Evolutionary conservation across 495 filamentous ascomycete genomes (phyloP).

Genomic region (Aspergillus asperescens): DNA sequence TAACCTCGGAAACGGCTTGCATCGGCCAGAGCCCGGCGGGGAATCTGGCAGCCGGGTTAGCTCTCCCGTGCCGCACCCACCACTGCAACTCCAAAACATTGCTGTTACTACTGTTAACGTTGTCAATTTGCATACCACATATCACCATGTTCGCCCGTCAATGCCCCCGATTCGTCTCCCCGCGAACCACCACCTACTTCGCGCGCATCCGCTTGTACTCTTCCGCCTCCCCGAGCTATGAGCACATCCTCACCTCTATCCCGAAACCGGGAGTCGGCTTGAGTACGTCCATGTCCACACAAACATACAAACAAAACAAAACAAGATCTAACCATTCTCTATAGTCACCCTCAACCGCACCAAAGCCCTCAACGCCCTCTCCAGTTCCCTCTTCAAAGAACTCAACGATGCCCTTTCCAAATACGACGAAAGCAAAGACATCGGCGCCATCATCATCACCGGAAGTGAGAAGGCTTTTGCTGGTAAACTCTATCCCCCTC

Average conservation of each 20-base stretch:
- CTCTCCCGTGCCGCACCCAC: neutral
- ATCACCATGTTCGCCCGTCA: conserved; percentile 52
- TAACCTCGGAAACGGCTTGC: conserved; percentile 6
- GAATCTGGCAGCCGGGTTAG: neutral
- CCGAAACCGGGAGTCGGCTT: conserved; percentile 86
- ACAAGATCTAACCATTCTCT: no score
- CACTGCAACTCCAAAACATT: neutral
- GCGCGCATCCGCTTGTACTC: conserved; percentile 52
- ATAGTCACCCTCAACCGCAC: conserved; percentile 92
- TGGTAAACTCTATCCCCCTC: no score
- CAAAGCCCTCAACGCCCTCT: conserved; percentile 90
- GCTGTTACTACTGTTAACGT: conserved; percentile 9
- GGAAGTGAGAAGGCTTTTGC: conserved; percentile 87
- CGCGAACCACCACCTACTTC: conserved; percentile 47
- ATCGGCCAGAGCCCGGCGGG: conserved; percentile 6
- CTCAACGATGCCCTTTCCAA: conserved; percentile 74
- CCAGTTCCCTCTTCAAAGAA: conserved; percentile 78
- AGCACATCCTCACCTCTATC: conserved; percentile 71
- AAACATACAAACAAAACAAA: no score
- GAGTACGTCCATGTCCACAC: conserved; percentile 63
- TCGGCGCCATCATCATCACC: conserved; percentile 78
- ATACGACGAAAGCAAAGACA: conserved; percentile 63
- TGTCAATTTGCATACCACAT: neutral
- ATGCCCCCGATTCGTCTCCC: conserved; percentile 53
- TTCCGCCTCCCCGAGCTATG: conserved; percentile 57